Conservation (phyloP, 2,329 filamentous ascomycete genomes). For the Phialophora verrucosa region DNA sequence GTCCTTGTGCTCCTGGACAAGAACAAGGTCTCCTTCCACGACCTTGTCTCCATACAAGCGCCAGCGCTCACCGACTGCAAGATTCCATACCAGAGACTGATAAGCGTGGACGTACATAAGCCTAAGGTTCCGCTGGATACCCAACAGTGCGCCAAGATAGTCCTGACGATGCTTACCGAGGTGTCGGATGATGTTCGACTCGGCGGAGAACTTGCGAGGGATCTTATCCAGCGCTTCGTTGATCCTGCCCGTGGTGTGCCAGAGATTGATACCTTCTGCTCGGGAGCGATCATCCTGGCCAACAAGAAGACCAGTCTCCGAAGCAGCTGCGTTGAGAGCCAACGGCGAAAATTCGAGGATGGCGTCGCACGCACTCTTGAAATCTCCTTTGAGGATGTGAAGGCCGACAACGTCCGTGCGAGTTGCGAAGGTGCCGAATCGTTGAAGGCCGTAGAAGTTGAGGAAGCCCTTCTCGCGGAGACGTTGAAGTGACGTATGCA, state of each 20-base stretch:
- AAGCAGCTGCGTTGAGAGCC: slow-evolving; percentile 60
- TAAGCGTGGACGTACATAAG: slow-evolving; percentile 98
- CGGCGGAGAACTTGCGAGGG: slow-evolving; percentile 81
- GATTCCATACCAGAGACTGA: slow-evolving; percentile 94
- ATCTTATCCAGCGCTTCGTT: slow-evolving; percentile 69
- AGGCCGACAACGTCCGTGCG: slow-evolving; percentile 85
- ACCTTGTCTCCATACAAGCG: slow-evolving; percentile 73
- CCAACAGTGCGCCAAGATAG: slow-evolving; percentile 78
- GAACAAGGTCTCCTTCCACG: slow-evolving; percentile 82
- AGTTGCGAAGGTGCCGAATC: slow-evolving; percentile 86
- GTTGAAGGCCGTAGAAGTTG: slow-evolving; percentile 98
- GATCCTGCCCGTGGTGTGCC: slow-evolving; percentile 66
- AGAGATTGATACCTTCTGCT: slow-evolving; percentile 77
- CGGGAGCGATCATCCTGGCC: slow-evolving; percentile 74
- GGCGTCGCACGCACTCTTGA: slow-evolving; percentile 76
- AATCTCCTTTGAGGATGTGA: slow-evolving; percentile 81
- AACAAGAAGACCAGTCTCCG: slow-evolving; percentile 43
- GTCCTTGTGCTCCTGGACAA: slow-evolving; percentile 64
- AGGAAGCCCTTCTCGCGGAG: slow-evolving; percentile 81
- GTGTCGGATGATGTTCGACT: slow-evolving; percentile 78
- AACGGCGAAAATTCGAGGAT: slow-evolving; percentile 75
- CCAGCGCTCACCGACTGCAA: slow-evolving; percentile 80
- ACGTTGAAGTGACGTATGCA: slow-evolving; percentile 64
- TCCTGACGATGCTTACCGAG: slow-evolving; percentile 67
- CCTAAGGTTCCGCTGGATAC: slow-evolving; percentile 79